Conservation (phyloP, 345 rosid genomes). For the Melaleuca quinquenervia region DNA sequence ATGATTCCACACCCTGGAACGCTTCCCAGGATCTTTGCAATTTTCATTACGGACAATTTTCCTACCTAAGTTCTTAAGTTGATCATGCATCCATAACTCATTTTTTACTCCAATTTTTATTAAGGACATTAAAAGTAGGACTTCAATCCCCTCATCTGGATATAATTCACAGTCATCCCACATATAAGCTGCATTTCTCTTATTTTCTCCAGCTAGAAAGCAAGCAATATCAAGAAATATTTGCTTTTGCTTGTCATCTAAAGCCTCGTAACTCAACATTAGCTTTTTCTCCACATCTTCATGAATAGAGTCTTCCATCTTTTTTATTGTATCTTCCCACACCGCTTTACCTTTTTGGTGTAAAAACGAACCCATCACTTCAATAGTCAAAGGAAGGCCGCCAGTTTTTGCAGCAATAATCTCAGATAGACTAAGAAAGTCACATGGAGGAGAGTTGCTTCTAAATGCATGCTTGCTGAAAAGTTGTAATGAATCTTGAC, state of each 20-base stretch:
- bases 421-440: background rate
- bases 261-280: background rate
- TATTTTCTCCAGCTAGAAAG: background rate
- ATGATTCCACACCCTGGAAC: background rate
- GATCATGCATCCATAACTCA: background rate
- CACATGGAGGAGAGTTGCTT: background rate
- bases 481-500: background rate
- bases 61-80: background rate
- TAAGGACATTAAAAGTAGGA: background rate
- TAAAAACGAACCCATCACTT: background rate
- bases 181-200: background rate
- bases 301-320: background rate
- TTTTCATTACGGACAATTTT: background rate
- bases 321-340: background rate
- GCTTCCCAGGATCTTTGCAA: background rate
- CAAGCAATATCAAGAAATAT: conserved; percentile 1
- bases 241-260: background rate
- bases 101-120: background rate
- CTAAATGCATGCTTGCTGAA: background rate
- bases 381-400: background rate
- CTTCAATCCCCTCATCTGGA: background rate
- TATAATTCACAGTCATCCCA: background rate
- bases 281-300: background rate
- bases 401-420: background rate
- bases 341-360: accelerated